Percentiles rank a stretch among this genome's conserved stretches.
These are phyloP conservation scores for Penicillium sp. DNA, from an alignment of 2,329 filamentous ascomycete species.

Conservation along the genomic window DNA sequence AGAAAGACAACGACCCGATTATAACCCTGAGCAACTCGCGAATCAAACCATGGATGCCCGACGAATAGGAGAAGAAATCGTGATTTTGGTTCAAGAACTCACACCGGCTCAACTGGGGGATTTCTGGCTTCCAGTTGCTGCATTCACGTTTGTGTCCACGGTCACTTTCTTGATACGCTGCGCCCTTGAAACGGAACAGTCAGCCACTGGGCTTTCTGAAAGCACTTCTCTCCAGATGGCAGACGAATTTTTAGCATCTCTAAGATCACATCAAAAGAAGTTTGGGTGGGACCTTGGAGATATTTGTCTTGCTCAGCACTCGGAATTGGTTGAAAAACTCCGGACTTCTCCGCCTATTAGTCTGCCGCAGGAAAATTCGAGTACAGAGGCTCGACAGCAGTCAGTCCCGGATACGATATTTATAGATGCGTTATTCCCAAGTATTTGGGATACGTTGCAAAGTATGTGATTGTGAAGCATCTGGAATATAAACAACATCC, in stretches of 20 bases:
- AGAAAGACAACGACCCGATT: no score
- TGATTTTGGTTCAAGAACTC: slow-evolving; percentile 50
- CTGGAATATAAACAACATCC: no score
- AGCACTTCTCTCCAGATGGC: slow-evolving; percentile 46
- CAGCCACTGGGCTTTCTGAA: slow-evolving; percentile 6
- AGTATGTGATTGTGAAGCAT: no score
- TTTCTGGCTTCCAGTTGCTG: slow-evolving; percentile 52
- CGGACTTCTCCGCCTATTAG: not conserved
- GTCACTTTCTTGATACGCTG: slow-evolving; percentile 53
- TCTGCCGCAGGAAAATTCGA: no score
- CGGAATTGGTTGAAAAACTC: slow-evolving; percentile 48
- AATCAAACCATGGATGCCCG: slow-evolving; percentile 38
- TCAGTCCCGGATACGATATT: no score
- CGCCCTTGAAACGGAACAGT: slow-evolving; percentile 41
- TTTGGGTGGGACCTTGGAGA: slow-evolving; percentile 53
- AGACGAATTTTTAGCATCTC: slow-evolving; percentile 40
- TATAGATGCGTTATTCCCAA: no score
- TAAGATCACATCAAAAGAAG: slow-evolving; percentile 42
- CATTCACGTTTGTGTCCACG: slow-evolving; percentile 51
- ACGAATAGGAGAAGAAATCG: slow-evolving; percentile 50
- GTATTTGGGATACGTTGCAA: no score
- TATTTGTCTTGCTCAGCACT: slow-evolving; percentile 50
- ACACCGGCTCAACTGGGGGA: slow-evolving; percentile 45
- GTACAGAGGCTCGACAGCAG: no score
- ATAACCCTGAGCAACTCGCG: no score